Evolutionary conservation across 306 rosid genomes (phyloP).

Genomic region (Trifolium repens): DNA sequence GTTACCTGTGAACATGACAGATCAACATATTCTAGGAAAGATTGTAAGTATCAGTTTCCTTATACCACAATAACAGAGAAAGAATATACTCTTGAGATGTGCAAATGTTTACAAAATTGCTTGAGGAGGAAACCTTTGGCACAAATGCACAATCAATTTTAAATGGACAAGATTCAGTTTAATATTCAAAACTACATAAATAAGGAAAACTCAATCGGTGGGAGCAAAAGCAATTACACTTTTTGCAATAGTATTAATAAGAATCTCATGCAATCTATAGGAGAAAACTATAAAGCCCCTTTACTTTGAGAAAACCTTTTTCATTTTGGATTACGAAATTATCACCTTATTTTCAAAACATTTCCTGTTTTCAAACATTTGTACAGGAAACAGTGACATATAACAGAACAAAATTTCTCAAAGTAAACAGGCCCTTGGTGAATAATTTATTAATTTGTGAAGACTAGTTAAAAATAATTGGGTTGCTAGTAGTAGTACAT

Average conservation of each 20-base stretch:
- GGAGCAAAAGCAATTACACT: neutral
- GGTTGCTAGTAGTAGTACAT: neutral
- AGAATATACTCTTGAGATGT: neutral
- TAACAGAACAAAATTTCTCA: neutral
- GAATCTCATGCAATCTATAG: neutral
- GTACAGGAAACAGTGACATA: neutral
- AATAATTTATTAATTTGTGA: neutral
- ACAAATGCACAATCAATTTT: neutral
- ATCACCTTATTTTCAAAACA: neutral
- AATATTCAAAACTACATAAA: neutral
- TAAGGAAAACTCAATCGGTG: constrained; percentile 6
- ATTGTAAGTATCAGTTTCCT: neutral
- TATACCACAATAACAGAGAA: neutral
- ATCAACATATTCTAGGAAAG: constrained; percentile 4
- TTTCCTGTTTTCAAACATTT: neutral
- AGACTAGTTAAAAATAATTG: neutral
- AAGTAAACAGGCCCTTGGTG: neutral
- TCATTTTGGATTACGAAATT: neutral
- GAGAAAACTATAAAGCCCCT: neutral
- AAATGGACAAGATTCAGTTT: neutral
- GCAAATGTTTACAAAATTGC: neutral
- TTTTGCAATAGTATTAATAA: neutral
- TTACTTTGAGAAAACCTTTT: neutral
- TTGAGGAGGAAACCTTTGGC: neutral
- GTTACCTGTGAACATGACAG: neutral